Base-by-base conservation (phyloP, 2,329 filamentous ascomycete genomes). In the Neofusicoccum parvum region DNA sequence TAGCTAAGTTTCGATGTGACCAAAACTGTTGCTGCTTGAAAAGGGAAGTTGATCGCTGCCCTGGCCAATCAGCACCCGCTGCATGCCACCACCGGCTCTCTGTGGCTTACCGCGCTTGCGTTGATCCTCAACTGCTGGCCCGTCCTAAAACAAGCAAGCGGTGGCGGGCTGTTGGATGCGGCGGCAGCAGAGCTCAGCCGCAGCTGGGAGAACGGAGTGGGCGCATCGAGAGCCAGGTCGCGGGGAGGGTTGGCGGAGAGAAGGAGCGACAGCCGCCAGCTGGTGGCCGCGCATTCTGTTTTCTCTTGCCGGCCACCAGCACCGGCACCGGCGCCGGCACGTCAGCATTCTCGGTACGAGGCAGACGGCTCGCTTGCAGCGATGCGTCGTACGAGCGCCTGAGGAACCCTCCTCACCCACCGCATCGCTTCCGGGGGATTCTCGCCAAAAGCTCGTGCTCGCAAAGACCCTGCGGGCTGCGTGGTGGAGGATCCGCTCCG, bases 321-420 rank as follows among this genome's bases (percentile, higher is more conserved):
- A 54, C 14, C 49, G 49, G 32, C 54, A 37, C 20, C 41, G 54
- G 54, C 41, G 20, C 43, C 53, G 39, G 39, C 27, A 34, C 11
- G 10, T 36, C 23, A n/a, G 11, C 54, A 59, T 17, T 32, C 4
- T 34, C 56, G 17, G 32, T 23, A 7, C 39, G 12, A 9, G 39
- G 41, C 39, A 5, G 32, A 3, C 48, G 5, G 23, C n/a, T 56
- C 53, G 53, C 37, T 43, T 56, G 53, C 20, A 46, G 54, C 23
- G 23, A 59, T 14, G 20, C 53, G 46, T 59, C 54, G 54, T 59
- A 59, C 54, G 54, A 59, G 39, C 39, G 37, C 53, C 20, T 9
- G n/a, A 20, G 27, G 14, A 5, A 41, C 34, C 23, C 37, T 39
- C 36, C n/a, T 54, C 20, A n/a, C 39, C 23, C 53, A 23, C 36